These are phyloP conservation scores for Tulasnella sp. DNA, from an alignment of 768 basidiomycete genomes.

Conservation along the genomic window DNA sequence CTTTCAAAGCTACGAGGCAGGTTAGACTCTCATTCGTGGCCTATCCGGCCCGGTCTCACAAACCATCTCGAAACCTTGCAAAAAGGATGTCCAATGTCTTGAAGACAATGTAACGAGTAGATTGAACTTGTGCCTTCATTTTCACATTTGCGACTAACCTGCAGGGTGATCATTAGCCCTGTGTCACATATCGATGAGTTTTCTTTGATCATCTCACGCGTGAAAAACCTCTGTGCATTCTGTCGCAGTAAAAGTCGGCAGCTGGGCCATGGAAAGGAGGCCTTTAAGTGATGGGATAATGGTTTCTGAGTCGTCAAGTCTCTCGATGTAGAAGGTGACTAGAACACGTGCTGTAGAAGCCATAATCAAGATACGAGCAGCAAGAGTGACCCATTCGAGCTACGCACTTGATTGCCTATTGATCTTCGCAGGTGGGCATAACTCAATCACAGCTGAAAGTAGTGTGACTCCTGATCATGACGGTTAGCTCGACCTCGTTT, in stretches of 20 bases:
- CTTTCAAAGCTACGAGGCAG: conserved; percentile 46
- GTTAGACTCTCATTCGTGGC: conserved; percentile 4
- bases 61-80: conserved; percentile 57
- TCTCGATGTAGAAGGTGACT: conserved; percentile 70
- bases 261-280: conserved; percentile 50
- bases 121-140: conserved; percentile 74
- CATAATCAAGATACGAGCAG: conserved; percentile 8
- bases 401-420: conserved; percentile 72
- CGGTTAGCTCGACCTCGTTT: not conserved
- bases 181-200: not conserved
- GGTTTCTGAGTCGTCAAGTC: conserved; percentile 77
- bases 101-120: conserved; percentile 72
- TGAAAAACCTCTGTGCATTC: conserved; percentile 52
- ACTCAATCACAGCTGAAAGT: conserved; percentile 57
- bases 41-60: conserved; percentile 26
- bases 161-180: conserved; percentile 8
- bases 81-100: conserved; percentile 69
- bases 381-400: not conserved
- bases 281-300: conserved; percentile 75
- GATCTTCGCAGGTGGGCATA: conserved; percentile 49
- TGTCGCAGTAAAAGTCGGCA: conserved; percentile 50
- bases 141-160: conserved; percentile 71
- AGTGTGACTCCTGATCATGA: conserved; percentile 65
- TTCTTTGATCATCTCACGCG: conserved; percentile 39
- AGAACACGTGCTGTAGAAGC: conserved; percentile 60